phyloP scores from a whole-genome alignment of 306 rosid species.

The Prunus mira region DNA sequence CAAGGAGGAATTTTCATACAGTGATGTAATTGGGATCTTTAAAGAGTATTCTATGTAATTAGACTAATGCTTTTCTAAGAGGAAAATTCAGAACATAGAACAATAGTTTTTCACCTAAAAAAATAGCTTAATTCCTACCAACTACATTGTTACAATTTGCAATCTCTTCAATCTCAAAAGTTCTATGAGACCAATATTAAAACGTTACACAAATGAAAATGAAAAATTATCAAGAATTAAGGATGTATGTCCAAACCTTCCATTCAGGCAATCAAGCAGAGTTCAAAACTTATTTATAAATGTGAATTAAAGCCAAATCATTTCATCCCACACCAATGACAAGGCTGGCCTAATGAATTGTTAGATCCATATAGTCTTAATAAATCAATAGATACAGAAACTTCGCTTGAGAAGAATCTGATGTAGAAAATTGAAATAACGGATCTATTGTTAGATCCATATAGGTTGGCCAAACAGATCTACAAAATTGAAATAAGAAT shows the following conservation, averaged over 20 bases:
- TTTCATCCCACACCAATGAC: not conserved
- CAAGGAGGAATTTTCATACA: not conserved
- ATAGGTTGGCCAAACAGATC: no score
- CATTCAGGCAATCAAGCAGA: not conserved
- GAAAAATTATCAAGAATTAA: not conserved
- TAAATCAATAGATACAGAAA: no score
- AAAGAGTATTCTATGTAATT: not conserved
- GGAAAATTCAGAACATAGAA: not conserved
- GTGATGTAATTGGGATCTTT: not conserved
- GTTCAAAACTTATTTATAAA: not conserved
- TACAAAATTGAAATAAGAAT: no score
- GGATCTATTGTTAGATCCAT: no score
- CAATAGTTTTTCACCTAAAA: not conserved
- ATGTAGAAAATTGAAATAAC: no score
- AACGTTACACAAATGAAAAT: not conserved
- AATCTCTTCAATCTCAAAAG: not conserved
- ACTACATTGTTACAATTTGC: not conserved
- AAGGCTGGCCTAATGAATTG: no score
- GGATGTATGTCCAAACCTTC: not conserved
- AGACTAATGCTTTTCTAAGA: not conserved
- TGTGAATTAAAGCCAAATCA: not conserved
- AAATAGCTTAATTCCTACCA: not conserved
- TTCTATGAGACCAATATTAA: not conserved
- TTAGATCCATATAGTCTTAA: no score
- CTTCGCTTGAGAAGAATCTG: no score